Conservation (phyloP, 2,329 filamentous ascomycete species). For the Harringtonia lauricola region DNA sequence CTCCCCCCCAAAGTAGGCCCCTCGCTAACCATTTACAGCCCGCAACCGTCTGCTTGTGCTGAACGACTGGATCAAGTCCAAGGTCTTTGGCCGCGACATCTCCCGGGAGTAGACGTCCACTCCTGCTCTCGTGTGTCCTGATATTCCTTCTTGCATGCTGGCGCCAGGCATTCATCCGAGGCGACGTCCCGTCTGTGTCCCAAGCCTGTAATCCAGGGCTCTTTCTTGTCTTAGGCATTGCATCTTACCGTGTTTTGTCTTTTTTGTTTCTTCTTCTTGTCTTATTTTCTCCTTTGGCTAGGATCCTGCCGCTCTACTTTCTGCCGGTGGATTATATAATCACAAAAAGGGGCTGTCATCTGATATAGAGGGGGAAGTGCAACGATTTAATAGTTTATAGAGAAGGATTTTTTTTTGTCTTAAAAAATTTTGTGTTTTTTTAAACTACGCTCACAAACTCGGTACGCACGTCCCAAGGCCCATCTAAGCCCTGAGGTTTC, state of each 20-base stretch:
- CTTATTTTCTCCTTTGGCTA: no score
- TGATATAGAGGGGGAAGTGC: no score
- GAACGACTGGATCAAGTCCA: constrained; percentile 94
- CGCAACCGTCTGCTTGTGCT: constrained; percentile 90
- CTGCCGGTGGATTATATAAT: neutral
- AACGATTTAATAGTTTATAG: no score
- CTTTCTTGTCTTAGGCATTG: no score
- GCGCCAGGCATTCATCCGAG: neutral
- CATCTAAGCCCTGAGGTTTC: constrained; percentile 17
- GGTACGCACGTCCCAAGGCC: constrained; percentile 18
- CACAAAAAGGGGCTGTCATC: no score
- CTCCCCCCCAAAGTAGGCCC: no score
- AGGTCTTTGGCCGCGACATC: constrained; percentile 91
- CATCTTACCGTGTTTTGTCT: no score
- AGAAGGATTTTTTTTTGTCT: no score
- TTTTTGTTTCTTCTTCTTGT: no score
- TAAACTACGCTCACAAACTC: constrained; percentile 14
- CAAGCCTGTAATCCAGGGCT: neutral
- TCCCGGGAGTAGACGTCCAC: constrained; percentile 55
- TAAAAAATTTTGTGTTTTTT: no score
- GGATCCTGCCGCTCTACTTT: neutral
- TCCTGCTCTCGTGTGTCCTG: no score
- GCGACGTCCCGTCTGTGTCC: neutral
- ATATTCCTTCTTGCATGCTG: neutral
- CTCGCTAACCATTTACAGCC: constrained; percentile 34